A percentile compares a stretch with the other conserved stretches of the same genome.
phyloP scores from a whole-genome alignment of 2,329 filamentous ascomycete species.

The Pseudopyricularia cyperi region DNA sequence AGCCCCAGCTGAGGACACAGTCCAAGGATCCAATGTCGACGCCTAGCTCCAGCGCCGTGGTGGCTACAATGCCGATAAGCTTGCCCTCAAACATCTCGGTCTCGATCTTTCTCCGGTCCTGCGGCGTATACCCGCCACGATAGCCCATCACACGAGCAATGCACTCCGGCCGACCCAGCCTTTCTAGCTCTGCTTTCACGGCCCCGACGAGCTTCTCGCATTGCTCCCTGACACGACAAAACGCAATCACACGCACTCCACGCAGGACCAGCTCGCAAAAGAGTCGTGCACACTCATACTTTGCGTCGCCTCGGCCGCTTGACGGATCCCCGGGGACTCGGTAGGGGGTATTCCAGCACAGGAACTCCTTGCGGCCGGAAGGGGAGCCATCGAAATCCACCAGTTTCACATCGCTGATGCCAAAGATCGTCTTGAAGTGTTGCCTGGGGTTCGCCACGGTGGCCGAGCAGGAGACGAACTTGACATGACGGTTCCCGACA shows the following conservation, averaged over 20 bases:
- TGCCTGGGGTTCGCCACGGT: constrained; percentile 86
- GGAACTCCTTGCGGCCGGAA: constrained; percentile 81
- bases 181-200: constrained; percentile 63
- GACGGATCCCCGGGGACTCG: constrained; percentile 79
- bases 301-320: constrained; percentile 71
- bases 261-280: constrained; percentile 83
- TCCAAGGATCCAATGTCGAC: constrained; percentile 93
- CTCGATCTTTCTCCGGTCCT: constrained; percentile 81
- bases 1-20: constrained; percentile 85
- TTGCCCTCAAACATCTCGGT: constrained; percentile 95
- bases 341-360: constrained; percentile 96
- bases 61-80: constrained; percentile 84
- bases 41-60: constrained; percentile 82
- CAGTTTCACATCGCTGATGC: constrained; percentile 59
- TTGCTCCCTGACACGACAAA: constrained; percentile 76
- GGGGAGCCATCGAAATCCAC: constrained; percentile 90
- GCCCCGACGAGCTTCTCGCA: constrained; percentile 76
- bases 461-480: constrained; percentile 91
- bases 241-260: constrained; percentile 84
- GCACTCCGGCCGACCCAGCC: constrained; percentile 61
- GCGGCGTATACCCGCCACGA: constrained; percentile 83
- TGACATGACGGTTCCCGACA: constrained; percentile 71
- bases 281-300: constrained; percentile 75
- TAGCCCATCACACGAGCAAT: constrained; percentile 84
- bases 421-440: constrained; percentile 93